Conservation (phyloP, 345 rosid species). For the Euphorbia peplus region DNA sequence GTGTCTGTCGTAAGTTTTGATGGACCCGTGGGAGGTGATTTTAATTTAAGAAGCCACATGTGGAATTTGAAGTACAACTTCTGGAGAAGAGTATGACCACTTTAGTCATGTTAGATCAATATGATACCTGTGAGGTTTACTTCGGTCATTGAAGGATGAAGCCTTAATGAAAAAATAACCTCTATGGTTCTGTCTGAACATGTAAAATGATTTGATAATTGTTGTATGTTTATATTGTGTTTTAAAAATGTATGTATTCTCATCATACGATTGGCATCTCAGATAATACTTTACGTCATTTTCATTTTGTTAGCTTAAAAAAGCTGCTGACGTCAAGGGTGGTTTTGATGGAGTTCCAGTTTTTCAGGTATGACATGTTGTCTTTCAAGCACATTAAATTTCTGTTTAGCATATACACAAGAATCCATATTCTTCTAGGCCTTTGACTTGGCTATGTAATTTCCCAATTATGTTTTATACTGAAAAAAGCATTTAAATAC, state of each 20-base stretch:
- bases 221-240: background rate
- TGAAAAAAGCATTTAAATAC: background rate
- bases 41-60: background rate
- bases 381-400: background rate
- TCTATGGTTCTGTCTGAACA: background rate
- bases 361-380: slow-evolving; percentile 59
- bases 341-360: slow-evolving; percentile 97
- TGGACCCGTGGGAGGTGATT: background rate
- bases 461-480: background rate
- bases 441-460: background rate
- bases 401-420: background rate
- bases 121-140: background rate
- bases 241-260: background rate
- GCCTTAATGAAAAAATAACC: background rate
- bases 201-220: background rate
- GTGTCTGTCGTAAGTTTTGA: background rate
- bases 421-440: background rate
- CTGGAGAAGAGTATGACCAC: background rate
- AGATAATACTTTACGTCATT: slow-evolving; percentile 13
- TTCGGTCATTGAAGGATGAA: background rate
- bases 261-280: background rate
- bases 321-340: slow-evolving; percentile 45
- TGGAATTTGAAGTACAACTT: background rate
- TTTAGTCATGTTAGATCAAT: background rate
- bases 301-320: slow-evolving; percentile 56